Percentiles rank a stretch among this genome's conserved stretches.
Conservation (phyloP, 306 rosid species). For the Quillaja saponaria region DNA sequence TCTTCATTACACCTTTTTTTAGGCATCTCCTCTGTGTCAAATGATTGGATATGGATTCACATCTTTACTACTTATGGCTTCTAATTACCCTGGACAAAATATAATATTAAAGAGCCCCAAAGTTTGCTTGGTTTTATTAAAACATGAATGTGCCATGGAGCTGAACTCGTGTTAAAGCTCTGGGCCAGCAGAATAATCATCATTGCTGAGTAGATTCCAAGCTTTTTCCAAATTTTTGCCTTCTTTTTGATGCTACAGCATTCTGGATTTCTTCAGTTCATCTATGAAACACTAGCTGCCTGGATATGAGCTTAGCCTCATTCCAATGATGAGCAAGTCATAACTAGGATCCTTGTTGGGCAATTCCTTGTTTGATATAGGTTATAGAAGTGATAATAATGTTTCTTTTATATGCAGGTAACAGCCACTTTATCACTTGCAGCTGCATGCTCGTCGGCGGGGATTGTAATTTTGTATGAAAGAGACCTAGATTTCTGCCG, state of each 20-base stretch:
- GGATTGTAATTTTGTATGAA: conserved; percentile 57
- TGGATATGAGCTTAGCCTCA: not conserved
- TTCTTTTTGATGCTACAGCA: not conserved
- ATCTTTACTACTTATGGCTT: not conserved
- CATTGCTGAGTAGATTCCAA: not conserved
- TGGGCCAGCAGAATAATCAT: conserved; percentile 6
- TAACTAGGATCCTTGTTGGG: no score
- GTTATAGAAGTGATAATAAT: not conserved
- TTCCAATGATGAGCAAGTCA: not conserved
- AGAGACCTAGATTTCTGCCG: conserved; percentile 58
- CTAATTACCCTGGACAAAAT: conserved; percentile 9
- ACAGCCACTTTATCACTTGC: conserved; percentile 87
- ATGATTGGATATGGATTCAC: conserved; percentile 2
- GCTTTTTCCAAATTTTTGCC: not conserved
- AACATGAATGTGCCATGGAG: not conserved
- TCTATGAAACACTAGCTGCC: not conserved
- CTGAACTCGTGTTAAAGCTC: conserved; percentile 1
- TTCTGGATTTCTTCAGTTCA: not conserved
- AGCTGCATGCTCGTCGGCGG: conserved; percentile 91
- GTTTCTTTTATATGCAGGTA: conserved; percentile 58
- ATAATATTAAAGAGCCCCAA: not conserved
- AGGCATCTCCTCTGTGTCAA: conserved; percentile 15
- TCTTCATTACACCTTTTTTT: conserved; percentile 3
- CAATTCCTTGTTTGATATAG: no score
- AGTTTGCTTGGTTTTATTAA: conserved; percentile 2